phyloP scores from a whole-genome alignment of 2,329 filamentous ascomycete genomes.

The Shiraia sp. region DNA sequence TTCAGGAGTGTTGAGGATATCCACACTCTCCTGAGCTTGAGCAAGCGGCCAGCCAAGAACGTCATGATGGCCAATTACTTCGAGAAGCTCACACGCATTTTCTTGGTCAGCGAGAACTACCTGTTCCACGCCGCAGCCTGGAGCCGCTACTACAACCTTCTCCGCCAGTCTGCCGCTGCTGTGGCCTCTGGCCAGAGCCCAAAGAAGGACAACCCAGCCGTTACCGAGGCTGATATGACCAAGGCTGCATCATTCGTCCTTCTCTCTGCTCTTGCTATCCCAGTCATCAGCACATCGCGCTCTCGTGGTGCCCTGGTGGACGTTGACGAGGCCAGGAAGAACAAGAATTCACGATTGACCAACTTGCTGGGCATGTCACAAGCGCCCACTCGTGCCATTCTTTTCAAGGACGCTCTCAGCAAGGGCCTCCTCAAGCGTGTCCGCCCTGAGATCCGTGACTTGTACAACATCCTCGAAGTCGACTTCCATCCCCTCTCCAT shows the following conservation, averaged over 20 bases:
- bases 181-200: conserved; percentile 83
- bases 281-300: conserved; percentile 96
- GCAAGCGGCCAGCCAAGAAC: conserved; percentile 98
- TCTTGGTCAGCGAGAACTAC: conserved; percentile 98
- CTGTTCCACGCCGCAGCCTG: conserved; percentile 98
- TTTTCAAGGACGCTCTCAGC: conserved; percentile 95
- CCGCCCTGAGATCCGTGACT: conserved; percentile 89
- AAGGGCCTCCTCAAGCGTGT: conserved; percentile 93
- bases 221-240: conserved; percentile 86
- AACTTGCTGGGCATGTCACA: conserved; percentile 93
- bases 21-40: conserved; percentile 93
- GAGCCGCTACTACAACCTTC: conserved; percentile 95
- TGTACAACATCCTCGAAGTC: conserved; percentile 98
- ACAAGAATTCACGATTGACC: conserved; percentile 96
- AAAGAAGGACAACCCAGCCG: conserved; percentile 92
- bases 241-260: conserved; percentile 95
- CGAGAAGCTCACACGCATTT: conserved; percentile 97
- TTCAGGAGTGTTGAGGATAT: conserved; percentile 99
- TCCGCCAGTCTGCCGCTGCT: conserved; percentile 84
- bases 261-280: conserved; percentile 93
- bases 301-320: conserved; percentile 95
- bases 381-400: conserved; percentile 81
- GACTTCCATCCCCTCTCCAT: conserved; percentile 99
- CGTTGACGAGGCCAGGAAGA: conserved; percentile 95
- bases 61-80: conserved; percentile 99